Base-by-base conservation (phyloP, 2,329 filamentous ascomycete species). In the Trichoderma breve region DNA sequence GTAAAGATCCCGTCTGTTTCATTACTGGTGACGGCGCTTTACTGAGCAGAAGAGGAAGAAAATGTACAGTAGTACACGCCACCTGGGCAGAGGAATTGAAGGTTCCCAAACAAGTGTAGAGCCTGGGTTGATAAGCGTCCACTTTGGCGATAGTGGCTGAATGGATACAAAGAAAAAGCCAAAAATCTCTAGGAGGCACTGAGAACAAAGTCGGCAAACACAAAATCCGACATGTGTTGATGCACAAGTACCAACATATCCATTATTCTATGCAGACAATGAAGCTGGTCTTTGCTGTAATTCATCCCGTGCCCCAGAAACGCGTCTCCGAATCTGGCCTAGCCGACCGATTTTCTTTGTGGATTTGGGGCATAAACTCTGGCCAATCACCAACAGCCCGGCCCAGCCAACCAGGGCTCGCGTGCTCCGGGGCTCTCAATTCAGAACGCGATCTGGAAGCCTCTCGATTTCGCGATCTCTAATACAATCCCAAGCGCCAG, bases 241-340 rank as follows among this genome's bases (percentile, higher is more conserved):
- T 53, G 47, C 21, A 14, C 47, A 24, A 24, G 11, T 24, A 53
- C 39, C 39, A 43, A 43, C n/a, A 24, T 14, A 3, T 14, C 21
- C 47, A 53, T 53, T 24, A 24, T 53, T 53, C 47, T 24, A 14
- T 53, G 47, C 47, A 53, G 9, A 24, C n/a, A 53, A 12, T 53
- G 47, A 53, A 51, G 43, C 43, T 5, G 9, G 43, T 21, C n/a
- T 21, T 51, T 51, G 39, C 18, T 43, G 15, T 5, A 51, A 51
- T 51, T 14, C 57, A 60, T 34, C 6, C 61, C 18, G 24, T 21
- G 21, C 61, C n/a, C 6, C 9, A 34, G n/a, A 57, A 70, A 70
- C 67, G 67, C 67, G 67, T 70, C 28, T 12, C 66, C 67, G 11
- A 62, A 70, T 53, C 18, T 26, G 39, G 67, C n/a, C 55, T 70